Base-by-base conservation (phyloP, 768 basidiomycete genomes). In the Leucogyrophana mollusca region DNA sequence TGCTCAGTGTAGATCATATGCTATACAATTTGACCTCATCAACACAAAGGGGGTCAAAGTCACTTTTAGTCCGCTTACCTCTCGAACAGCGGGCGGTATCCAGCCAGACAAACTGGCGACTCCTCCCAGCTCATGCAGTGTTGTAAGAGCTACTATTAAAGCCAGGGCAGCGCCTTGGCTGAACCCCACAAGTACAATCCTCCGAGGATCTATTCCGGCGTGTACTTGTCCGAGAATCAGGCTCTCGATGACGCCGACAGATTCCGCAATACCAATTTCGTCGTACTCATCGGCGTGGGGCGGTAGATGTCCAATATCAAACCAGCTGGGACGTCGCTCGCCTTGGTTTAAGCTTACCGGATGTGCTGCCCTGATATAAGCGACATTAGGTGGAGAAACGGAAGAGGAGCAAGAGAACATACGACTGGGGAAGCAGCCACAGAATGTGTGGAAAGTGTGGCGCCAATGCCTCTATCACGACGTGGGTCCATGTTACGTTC, bases 371-470 rank as follows among this genome's bases (percentile, higher is more conserved):
- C 14, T 11, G 9, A 33, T 22, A 11, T 23, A 20, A n/a, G 44
- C 21, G 17, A n/a, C 32, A 18, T 21, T 23, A 8, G 21, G 11
- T 13, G 18, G 17, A 18, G 9, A n/a, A n/a, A 30, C 13, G 27
- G 27, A 30, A 7, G 27, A 30, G 13, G 27, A 6, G 6, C 13
- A 7, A 30, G 13, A 14, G 22, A 4, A 53, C 67, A 27, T 52
- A 74, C 73, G 73, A 72, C 52, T 74, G 71, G 5, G 72, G 74
- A 10, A 73, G 49, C 17, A 74, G 53, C 73, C 73, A 75, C 46
- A 68, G 62, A n/a, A 73, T 56, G 33, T 60, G 61, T 1, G 73
- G 73, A 10, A 74, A 59, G 20, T 54, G 57, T 9, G 57, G 53
- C 6, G 69, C 68, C 18, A 74, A 56, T 34, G 61, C 62, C 39